A percentile compares a stretch with the other conserved stretches of the same genome.
These are phyloP conservation scores for Phoma sp. DNA, from an alignment of 2,329 filamentous ascomycete species.

Conservation along the genomic window DNA sequence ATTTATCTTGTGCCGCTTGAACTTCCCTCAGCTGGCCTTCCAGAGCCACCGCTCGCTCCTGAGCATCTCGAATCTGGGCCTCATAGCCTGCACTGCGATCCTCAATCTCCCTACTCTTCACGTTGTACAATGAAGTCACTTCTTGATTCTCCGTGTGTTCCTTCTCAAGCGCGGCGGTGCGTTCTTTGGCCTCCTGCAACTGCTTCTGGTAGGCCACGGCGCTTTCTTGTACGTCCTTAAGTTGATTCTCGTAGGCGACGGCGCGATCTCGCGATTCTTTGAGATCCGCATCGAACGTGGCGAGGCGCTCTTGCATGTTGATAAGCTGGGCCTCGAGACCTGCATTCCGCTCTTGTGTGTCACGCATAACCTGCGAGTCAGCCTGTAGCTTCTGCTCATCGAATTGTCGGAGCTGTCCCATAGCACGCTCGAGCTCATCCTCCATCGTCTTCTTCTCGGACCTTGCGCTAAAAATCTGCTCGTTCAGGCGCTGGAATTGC, in stretches of 20 bases:
- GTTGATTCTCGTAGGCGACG: constrained; percentile 42
- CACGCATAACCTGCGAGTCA: constrained; percentile 33
- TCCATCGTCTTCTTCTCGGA: constrained; percentile 47
- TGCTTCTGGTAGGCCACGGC: constrained; percentile 41
- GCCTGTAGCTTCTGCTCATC: constrained; percentile 34
- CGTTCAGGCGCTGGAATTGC: constrained; percentile 52
- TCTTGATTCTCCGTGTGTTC: constrained; percentile 43
- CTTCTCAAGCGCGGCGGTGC: constrained; percentile 36
- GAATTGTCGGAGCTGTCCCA: constrained; percentile 40
- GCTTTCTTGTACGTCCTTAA: constrained; percentile 42
- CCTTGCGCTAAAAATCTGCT: constrained; percentile 48
- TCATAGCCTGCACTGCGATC: constrained; percentile 40
- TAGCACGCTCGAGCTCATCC: constrained; percentile 46
- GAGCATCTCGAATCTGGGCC: constrained; percentile 41
- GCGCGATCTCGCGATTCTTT: constrained; percentile 37
- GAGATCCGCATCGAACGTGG: constrained; percentile 40
- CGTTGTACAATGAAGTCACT: constrained; percentile 28
- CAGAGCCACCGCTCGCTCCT: constrained; percentile 43
- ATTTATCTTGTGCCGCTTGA: constrained; percentile 41
- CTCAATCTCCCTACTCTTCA: constrained; percentile 30
- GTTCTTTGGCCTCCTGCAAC: constrained; percentile 36
- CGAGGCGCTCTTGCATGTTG: constrained; percentile 45
- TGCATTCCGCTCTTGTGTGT: constrained; percentile 42
- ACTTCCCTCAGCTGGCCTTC: constrained; percentile 44
- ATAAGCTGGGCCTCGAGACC: constrained; percentile 43